Base-by-base conservation (phyloP, 331 rosid genomes). In the Saraca asoca region DNA sequence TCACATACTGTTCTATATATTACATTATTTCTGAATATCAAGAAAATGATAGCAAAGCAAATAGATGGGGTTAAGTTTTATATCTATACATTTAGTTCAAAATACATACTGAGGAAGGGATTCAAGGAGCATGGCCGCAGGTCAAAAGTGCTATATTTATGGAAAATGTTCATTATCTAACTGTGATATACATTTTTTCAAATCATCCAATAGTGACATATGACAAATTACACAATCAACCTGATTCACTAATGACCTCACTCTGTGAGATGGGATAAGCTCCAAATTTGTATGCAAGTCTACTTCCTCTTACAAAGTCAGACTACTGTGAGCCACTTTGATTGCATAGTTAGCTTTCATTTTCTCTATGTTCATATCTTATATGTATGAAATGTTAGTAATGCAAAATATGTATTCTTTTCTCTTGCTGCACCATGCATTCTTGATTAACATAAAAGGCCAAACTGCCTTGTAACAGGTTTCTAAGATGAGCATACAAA, bases 401-500 rank as follows among this genome's bases (percentile, higher is more conserved):
- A 15, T 42, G 55, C 50, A 14, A 58, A 0, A 19, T 7, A 29
- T 44, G 29, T n/a, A 9, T 67, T 61, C 9, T 43, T 50, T 51
- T 57, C 19, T 69, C 41, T 43, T 69, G 44, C 41, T 56, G 48
- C 57, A 24, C 24, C 42, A 4, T 45, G 71, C 34, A 37, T 66
- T 45, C 9, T 43, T 8, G 16, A 64, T 31, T n/a, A n/a, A 51
- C 6, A 43, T 29, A 35, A 73, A 57, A 73, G 63, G 56, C 18
- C 69, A n/a, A 59, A 43, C 72, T 61, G 31, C 56, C 52, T 39
- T 48, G 12, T 75, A 31, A 54, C 44, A 94, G 98, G 88, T 87
- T 73, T 61, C 82, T 17, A 84, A 86, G 69, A 81, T 84, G 87
- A 94, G 98, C 79, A 78, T 78, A 64, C 96, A 80, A 81, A 78